Conservation (phyloP, 139 green algal genomes). For the Micractinium sp. region DNA sequence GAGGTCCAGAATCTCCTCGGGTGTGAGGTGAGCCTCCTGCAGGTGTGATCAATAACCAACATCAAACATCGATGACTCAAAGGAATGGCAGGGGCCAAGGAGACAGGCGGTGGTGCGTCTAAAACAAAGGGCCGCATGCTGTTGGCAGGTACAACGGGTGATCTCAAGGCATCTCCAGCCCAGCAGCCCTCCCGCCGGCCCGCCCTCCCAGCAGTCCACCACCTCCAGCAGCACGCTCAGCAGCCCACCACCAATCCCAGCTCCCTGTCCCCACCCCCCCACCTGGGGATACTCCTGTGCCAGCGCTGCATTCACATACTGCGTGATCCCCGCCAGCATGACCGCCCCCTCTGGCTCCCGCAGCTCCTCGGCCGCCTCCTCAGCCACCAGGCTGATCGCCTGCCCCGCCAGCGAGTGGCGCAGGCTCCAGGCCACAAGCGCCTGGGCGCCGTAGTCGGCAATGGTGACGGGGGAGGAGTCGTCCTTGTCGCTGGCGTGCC, state of each 20-base stretch:
- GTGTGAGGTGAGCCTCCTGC: constrained; percentile 6
- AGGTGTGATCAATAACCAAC: too few species aligned
- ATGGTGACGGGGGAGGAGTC: constrained; percentile 95
- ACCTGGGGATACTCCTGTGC: background rate
- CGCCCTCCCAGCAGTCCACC: background rate
- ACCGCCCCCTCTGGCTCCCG: constrained; percentile 51
- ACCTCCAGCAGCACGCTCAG: background rate
- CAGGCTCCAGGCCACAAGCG: constrained; percentile 88
- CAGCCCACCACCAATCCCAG: background rate
- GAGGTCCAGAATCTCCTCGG: constrained; percentile 58
- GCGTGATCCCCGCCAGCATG: constrained; percentile 87
- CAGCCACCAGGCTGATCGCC: constrained; percentile 87
- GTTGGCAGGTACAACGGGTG: background rate
- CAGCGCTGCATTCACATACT: constrained; percentile 84
- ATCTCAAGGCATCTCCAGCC: background rate
- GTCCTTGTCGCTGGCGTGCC: constrained; percentile 80
- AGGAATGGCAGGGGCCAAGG: too few species aligned
- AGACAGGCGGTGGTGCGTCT: too few species aligned
- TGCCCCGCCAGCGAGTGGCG: constrained; percentile 51
- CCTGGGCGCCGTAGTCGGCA: constrained; percentile 94
- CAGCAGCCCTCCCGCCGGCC: too few species aligned
- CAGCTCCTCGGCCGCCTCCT: constrained; percentile 86
- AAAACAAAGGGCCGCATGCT: background rate
- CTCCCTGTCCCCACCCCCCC: too few species aligned
- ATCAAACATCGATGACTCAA: too few species aligned